Conservation (phyloP, 2,329 filamentous ascomycete genomes). For the Trichophyton equinum region DNA sequence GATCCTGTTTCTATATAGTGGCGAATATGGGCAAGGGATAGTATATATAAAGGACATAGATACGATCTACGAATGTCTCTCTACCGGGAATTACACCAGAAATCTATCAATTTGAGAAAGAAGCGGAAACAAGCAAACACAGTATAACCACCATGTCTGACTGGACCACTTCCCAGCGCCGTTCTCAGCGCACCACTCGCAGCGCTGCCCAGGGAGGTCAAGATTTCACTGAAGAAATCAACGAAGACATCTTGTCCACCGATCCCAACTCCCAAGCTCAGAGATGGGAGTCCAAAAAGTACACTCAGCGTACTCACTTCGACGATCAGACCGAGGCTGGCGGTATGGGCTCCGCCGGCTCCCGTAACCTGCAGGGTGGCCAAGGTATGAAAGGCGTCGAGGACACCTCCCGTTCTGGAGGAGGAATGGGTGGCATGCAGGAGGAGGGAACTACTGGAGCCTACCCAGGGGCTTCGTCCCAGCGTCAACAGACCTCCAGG, state of each 20-base stretch:
- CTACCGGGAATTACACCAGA: neutral
- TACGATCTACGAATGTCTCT: neutral
- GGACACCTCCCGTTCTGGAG: neutral
- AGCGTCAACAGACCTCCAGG: neutral
- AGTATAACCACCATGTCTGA: conserved; percentile 9
- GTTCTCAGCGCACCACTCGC: conserved; percentile 4
- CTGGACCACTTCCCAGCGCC: conserved; percentile 7
- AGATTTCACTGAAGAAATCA: conserved; percentile 5
- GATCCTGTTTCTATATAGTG: neutral
- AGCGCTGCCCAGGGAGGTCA: conserved; percentile 3
- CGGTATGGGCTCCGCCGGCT: neutral
- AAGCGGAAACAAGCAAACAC: neutral
- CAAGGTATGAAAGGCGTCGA: conserved; percentile 3
- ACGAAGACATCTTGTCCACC: neutral
- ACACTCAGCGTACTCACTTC: neutral
- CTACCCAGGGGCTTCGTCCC: neutral
- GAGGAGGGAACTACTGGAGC: neutral
- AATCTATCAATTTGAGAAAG: neutral
- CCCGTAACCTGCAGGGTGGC: neutral
- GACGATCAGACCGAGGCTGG: neutral
- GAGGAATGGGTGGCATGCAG: neutral
- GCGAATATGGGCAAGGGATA: neutral
- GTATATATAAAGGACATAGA: neutral
- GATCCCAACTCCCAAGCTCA: conserved; percentile 3
- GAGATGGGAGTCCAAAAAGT: conserved; percentile 8